Conservation (phyloP, 2,329 filamentous ascomycete species). For the Ascochyta fabae region DNA sequence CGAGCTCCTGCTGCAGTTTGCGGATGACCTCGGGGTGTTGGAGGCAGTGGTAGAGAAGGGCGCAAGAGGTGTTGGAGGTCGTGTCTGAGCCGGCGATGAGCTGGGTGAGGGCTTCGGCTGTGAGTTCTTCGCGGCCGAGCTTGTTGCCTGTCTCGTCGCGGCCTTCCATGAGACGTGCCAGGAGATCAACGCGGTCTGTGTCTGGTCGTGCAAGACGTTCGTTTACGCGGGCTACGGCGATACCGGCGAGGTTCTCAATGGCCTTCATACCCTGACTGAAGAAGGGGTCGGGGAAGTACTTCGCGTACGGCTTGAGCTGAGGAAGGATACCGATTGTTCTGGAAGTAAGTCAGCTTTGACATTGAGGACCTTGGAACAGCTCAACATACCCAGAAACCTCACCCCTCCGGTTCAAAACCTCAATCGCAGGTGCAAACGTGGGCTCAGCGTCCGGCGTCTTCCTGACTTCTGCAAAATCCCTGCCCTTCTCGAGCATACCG, state of each 20-base stretch:
- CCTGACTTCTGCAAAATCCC: slow-evolving; percentile 77
- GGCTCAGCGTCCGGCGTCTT: slow-evolving; percentile 65
- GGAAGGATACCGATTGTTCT: slow-evolving; percentile 77
- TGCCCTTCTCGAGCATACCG: slow-evolving; percentile 79
- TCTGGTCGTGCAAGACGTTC: slow-evolving; percentile 65
- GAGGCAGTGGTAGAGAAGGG: slow-evolving; percentile 78
- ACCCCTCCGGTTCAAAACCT: slow-evolving; percentile 86
- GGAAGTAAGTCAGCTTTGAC: slow-evolving; percentile 11
- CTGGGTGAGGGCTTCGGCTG: slow-evolving; percentile 87
- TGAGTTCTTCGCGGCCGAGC: slow-evolving; percentile 79
- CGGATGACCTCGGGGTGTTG: slow-evolving; percentile 72
- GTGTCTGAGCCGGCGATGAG: slow-evolving; percentile 82
- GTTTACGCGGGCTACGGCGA: slow-evolving; percentile 83
- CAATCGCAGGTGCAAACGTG: slow-evolving; percentile 77
- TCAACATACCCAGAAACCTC: slow-evolving; percentile 72
- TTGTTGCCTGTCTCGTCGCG: slow-evolving; percentile 79
- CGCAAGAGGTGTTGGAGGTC: slow-evolving; percentile 81
- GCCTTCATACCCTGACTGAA: slow-evolving; percentile 76
- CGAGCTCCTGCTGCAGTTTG: slow-evolving; percentile 79
- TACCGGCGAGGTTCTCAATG: slow-evolving; percentile 82
- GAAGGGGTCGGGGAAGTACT: slow-evolving; percentile 81
- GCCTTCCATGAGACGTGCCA: slow-evolving; percentile 84
- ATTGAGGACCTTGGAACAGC: background rate
- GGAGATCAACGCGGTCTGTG: slow-evolving; percentile 75
- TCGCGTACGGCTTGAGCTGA: slow-evolving; percentile 77